Conservation (phyloP, 768 basidiomycete species). For the Agaricus sinodeliciosus region DNA sequence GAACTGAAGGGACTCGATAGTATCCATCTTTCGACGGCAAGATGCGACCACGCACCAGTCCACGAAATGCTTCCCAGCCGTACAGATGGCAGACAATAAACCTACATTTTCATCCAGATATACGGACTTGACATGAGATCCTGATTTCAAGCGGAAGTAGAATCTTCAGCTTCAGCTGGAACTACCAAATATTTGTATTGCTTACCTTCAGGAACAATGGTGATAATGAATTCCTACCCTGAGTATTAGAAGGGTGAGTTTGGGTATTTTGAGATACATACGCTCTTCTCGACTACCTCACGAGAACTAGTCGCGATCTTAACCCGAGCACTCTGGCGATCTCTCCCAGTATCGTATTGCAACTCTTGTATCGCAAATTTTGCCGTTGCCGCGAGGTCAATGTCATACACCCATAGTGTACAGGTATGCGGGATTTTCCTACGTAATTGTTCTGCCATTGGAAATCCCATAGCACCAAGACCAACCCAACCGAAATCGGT, state of each 20-base stretch:
- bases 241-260: not conserved
- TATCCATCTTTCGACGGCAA: not conserved
- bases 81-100: constrained; percentile 25
- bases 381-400: constrained; percentile 20
- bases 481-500: constrained; percentile 29
- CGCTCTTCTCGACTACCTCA: constrained; percentile 31
- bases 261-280: constrained; percentile 15
- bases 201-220: constrained; percentile 35
- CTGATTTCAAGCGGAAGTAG: constrained; percentile 14
- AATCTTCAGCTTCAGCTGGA: not conserved
- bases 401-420: constrained; percentile 28
- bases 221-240: constrained; percentile 29
- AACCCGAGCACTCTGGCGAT: constrained; percentile 11
- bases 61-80: constrained; percentile 33
- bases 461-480: constrained; percentile 38
- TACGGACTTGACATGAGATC: constrained; percentile 31
- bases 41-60: constrained; percentile 27
- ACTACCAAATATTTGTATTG: not conserved
- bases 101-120: constrained; percentile 28
- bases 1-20: constrained; percentile 21
- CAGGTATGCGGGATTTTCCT: constrained; percentile 21
- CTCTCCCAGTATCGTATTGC: constrained; percentile 5
- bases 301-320: constrained; percentile 19
- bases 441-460: constrained; percentile 32
- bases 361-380: constrained; percentile 20